These are phyloP conservation scores for Coprinellus aureogranulatus DNA, from an alignment of 768 basidiomycete species.

Conservation along the genomic window DNA sequence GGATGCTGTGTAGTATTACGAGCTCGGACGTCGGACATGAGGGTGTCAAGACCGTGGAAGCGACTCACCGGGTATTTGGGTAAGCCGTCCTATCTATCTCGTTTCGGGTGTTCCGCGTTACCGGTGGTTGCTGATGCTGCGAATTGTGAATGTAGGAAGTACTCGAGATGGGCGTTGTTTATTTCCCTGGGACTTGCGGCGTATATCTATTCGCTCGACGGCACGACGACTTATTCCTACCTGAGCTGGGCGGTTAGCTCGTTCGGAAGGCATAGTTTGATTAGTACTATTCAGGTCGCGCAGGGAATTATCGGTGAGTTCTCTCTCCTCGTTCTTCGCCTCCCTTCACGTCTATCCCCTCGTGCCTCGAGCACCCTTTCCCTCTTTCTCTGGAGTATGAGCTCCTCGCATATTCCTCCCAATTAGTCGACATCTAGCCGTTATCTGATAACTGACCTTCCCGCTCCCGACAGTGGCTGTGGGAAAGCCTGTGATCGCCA, in stretches of 20 bases:
- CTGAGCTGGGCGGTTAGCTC: conserved; percentile 54
- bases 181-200: conserved; percentile 63
- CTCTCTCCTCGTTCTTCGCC: background rate
- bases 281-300: conserved; percentile 53
- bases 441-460: conserved; percentile 1
- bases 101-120: too few relatives aligned
- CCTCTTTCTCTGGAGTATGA: too few relatives aligned
- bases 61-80: conserved; percentile 49
- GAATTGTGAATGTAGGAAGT: too few relatives aligned
- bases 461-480: conserved; percentile 31
- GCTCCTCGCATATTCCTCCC: too few relatives aligned
- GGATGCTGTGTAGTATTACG: too few relatives aligned
- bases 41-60: conserved; percentile 51
- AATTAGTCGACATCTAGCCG: too few relatives aligned
- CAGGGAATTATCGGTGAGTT: conserved; percentile 53
- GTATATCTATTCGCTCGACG: conserved; percentile 76
- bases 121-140: too few relatives aligned
- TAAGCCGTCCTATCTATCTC: too few relatives aligned
- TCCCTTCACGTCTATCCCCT: background rate
- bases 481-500: conserved; percentile 71
- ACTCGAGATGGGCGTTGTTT: conserved; percentile 60
- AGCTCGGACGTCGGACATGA: conserved; percentile 21
- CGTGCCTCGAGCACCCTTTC: too few relatives aligned
- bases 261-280: conserved; percentile 52
- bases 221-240: conserved; percentile 66